Conservation (phyloP, 2,329 filamentous ascomycete species). For the Colletotrichum noveboracense region DNA sequence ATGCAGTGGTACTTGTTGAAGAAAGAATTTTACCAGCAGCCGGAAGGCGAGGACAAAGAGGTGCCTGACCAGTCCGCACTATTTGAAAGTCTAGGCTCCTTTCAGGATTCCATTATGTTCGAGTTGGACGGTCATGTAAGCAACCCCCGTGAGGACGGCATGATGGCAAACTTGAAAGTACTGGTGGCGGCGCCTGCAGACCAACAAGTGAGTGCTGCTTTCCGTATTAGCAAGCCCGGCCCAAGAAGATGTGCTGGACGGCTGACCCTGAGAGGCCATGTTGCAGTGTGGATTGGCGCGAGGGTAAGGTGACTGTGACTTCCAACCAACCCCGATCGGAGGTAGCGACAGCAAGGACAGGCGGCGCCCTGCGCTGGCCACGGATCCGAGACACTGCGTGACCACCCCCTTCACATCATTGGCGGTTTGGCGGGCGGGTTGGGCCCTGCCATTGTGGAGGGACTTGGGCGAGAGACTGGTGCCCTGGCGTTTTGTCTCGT, state of each 20-base stretch:
- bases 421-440: background rate
- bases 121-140: background rate
- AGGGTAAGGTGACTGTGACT: background rate
- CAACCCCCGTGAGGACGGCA: background rate
- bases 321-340: background rate
- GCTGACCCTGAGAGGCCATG: slow-evolving; percentile 18
- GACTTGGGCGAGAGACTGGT: background rate
- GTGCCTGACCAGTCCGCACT: slow-evolving; percentile 4
- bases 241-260: background rate
- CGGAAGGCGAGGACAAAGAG: background rate
- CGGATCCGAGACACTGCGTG: slow-evolving; percentile 23
- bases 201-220: background rate
- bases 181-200: background rate
- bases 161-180: background rate
- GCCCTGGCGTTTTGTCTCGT: background rate
- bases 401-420: background rate
- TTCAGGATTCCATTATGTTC: background rate
- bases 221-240: background rate
- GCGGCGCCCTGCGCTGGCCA: slow-evolving; percentile 15
- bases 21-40: background rate
- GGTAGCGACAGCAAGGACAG: slow-evolving; percentile 5
- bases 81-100: background rate
- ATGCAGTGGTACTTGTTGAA: background rate
- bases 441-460: background rate
- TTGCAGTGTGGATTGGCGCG: background rate